Base-by-base conservation (phyloP, 2,329 filamentous ascomycete species). In the Blumeriella jaapii region DNA sequence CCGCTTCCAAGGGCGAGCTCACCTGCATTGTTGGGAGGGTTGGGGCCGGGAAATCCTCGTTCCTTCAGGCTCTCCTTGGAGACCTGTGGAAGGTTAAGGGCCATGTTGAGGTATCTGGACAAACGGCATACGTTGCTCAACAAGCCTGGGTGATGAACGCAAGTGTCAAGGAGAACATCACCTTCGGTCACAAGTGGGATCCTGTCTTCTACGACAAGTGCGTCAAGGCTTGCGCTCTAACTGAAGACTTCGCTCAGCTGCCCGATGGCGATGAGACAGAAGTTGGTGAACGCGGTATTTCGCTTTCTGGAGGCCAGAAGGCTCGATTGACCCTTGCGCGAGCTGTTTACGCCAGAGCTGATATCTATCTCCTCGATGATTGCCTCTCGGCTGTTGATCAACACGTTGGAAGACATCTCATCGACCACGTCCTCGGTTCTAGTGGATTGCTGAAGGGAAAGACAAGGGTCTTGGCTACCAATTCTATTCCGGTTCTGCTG, bases 141-240 rank as follows among this genome's bases (percentile, higher is more conserved):
- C 78, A 83, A 52, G 68, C 86, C 13, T 98, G 93, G 91, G 82
- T 98, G 34, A 89, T 96, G 78, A 98, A 98, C 55, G 91, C 91
- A 6, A 93, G 83, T 18, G 87, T 98, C 38, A 84, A 86, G 51
- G 91, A 98, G 55, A 98, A 98, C 55, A 94, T 98, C 49, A 69
- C 95, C 4, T 98, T 98, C 54, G 91, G 91, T 2, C 86, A 98
- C 60, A 78, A 84, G 29, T 95, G 82, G 67, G 89, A 98, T 59
- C 78, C 87, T 4, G 71, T 79, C 18, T 98, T 98, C 59, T 98
- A 98, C 61, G 84, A 96, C 37, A 78, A 82, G 53, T 95, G 89
- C 0, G 69, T 98, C 32, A 78, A 84, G 55, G 89, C 91, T 25
- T 98, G 93, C 57, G 91, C 91, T 29, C 67, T 98, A 20, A 55